Percentiles rank a stretch among this genome's conserved stretches.
Conservation (phyloP, 352 stramenopile species). For the Phytophthora lateralis region DNA sequence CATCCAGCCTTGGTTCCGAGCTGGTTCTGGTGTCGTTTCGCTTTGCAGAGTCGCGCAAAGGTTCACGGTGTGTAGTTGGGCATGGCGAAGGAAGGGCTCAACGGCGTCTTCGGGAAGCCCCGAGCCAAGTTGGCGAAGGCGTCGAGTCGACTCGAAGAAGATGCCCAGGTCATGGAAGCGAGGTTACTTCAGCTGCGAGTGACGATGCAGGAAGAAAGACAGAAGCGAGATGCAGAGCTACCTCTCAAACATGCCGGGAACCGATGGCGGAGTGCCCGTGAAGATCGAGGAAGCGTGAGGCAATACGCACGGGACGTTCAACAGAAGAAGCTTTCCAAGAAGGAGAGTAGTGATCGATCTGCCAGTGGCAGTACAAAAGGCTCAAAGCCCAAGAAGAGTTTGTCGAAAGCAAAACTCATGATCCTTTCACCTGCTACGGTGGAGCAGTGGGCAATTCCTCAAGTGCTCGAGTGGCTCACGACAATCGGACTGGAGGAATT, state of each 20-base stretch:
- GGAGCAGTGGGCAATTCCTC: slow-evolving; percentile 51
- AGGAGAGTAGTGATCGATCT: slow-evolving; percentile 10
- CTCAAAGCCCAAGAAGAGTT: slow-evolving; percentile 18
- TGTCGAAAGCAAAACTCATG: slow-evolving; percentile 3
- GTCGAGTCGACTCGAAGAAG: slow-evolving; percentile 71
- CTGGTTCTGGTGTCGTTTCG: slow-evolving; percentile 26
- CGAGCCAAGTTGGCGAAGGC: slow-evolving; percentile 31
- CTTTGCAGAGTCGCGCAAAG: slow-evolving; percentile 20
- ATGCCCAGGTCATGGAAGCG: slow-evolving; percentile 74
- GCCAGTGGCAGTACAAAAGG: slow-evolving; percentile 22
- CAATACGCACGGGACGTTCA: slow-evolving; percentile 75
- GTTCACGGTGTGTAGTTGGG: slow-evolving; percentile 12
- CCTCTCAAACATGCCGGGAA: slow-evolving; percentile 69
- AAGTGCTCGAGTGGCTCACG: slow-evolving; percentile 73
- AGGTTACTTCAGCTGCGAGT: slow-evolving; percentile 60
- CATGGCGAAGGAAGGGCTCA: slow-evolving; percentile 40
- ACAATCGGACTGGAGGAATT: slow-evolving; percentile 68
- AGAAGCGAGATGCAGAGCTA: slow-evolving; percentile 56
- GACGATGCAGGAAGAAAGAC: slow-evolving; percentile 71
- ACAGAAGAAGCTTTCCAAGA: slow-evolving; percentile 38
- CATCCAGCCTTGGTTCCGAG: slow-evolving; percentile 1
- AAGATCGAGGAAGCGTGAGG: slow-evolving; percentile 73
- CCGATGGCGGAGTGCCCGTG: slow-evolving; percentile 76
- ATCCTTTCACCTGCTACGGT: slow-evolving; percentile 49
- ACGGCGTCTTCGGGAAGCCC: slow-evolving; percentile 35